Evolutionary conservation across 202 grass and related monocot species (phyloP).

Genomic region (Saccharum hybrid): DNA sequence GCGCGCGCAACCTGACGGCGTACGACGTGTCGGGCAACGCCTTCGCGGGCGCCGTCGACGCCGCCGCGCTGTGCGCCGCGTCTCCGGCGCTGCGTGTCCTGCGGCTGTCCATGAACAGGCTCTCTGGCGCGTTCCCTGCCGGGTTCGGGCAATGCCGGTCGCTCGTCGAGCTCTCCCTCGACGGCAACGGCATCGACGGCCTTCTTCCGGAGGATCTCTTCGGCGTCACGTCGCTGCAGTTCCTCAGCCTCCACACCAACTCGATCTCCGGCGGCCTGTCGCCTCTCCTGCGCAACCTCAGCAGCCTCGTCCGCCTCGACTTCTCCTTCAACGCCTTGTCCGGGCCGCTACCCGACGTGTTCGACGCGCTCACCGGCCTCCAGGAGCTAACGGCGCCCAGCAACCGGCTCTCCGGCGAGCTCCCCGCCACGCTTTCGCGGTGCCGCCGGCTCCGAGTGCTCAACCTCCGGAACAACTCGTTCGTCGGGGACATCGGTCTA

Average conservation of each 20-base stretch:
- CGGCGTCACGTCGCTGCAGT: no score
- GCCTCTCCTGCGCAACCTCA: no score
- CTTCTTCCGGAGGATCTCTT: no score
- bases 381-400: conserved; percentile 57
- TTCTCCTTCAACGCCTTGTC: conserved; percentile 75
- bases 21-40: conserved; percentile 57
- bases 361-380: conserved; percentile 53
- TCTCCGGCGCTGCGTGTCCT: conserved; percentile 42
- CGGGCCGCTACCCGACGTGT: conserved; percentile 59
- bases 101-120: conserved; percentile 64
- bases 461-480: conserved; percentile 81
- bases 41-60: conserved; percentile 39
- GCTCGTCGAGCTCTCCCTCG: conserved; percentile 57
- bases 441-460: conserved; percentile 55
- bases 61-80: conserved; percentile 37
- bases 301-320: conserved; percentile 40
- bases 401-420: conserved; percentile 55
- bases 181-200: no score
- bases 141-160: conserved; percentile 59
- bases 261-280: no score
- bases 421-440: conserved; percentile 67
- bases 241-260: no score
- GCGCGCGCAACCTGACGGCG: conserved; percentile 41
- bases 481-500: conserved; percentile 56
- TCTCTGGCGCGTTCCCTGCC: conserved; percentile 48